Evolutionary conservation across 2,329 filamentous ascomycete species (phyloP).

Genomic region (Fusarium penzigii): DNA sequence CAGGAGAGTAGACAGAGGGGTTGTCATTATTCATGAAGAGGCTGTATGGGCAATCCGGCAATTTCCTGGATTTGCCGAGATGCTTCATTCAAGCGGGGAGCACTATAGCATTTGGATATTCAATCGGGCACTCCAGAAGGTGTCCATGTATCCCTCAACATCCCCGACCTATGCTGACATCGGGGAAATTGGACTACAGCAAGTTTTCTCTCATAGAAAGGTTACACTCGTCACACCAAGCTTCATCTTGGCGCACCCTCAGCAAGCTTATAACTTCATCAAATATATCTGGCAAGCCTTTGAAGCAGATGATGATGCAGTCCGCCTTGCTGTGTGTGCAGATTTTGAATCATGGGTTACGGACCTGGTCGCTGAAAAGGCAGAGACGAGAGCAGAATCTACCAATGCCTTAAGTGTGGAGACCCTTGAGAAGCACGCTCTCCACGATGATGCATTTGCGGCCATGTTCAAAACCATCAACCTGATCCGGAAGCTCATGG

Average conservation of each 20-base stretch:
- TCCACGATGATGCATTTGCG: conserved; percentile 14
- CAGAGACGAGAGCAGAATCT: neutral
- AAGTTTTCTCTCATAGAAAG: conserved; percentile 34
- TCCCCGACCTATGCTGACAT: conserved; percentile 3
- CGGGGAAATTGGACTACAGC: conserved; percentile 29
- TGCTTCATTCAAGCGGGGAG: conserved; percentile 33
- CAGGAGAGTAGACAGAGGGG: conserved; percentile 26
- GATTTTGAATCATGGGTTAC: conserved; percentile 32
- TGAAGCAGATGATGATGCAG: conserved; percentile 7
- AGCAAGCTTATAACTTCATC: conserved; percentile 35
- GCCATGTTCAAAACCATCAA: conserved; percentile 25
- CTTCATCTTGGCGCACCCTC: conserved; percentile 42
- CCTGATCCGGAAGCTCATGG: conserved; percentile 20
- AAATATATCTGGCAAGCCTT: conserved; percentile 37
- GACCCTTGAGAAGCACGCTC: neutral
- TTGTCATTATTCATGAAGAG: conserved; percentile 49
- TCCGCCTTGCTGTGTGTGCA: conserved; percentile 34
- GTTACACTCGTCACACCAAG: conserved; percentile 44
- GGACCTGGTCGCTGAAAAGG: conserved; percentile 27
- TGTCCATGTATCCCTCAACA: conserved; percentile 15
- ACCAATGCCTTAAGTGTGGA: neutral
- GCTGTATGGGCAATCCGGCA: conserved; percentile 38
- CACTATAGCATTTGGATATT: conserved; percentile 44
- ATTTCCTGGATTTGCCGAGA: conserved; percentile 39
- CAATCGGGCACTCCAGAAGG: conserved; percentile 30